Conservation (phyloP, 2,329 filamentous ascomycete species). For the Metarhizium robertsii region DNA sequence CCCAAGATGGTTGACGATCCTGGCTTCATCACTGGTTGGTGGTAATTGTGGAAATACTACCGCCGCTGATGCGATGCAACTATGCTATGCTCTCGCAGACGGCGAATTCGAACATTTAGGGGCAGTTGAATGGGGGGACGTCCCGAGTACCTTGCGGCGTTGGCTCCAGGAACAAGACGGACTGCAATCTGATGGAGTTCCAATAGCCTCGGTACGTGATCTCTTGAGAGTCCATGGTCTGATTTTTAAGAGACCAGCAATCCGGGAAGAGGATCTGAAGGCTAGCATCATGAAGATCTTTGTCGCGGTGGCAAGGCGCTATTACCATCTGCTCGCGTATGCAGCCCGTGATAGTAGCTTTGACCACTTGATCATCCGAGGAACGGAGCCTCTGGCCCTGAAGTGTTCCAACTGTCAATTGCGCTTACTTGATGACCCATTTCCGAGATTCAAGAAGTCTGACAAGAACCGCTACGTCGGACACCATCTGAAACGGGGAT, state of each 20-base stretch:
- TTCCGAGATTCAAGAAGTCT: neutral
- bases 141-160: neutral
- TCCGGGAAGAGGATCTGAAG: neutral
- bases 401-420: neutral
- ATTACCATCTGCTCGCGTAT: neutral
- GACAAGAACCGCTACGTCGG: neutral
- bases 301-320: neutral
- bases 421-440: neutral
- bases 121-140: neutral
- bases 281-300: neutral
- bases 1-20: neutral
- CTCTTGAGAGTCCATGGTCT: neutral
- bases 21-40: neutral
- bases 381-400: neutral
- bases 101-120: neutral
- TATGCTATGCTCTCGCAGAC: neutral
- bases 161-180: neutral
- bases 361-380: neutral
- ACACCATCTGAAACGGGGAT: neutral
- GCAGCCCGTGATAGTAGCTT: neutral
- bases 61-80: neutral
- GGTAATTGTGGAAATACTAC: neutral
- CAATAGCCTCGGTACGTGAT: neutral
- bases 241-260: neutral
- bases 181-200: neutral